These are phyloP conservation scores for Quercus berberidifolia DNA, from an alignment of 306 rosid genomes.

Conservation along the genomic window DNA sequence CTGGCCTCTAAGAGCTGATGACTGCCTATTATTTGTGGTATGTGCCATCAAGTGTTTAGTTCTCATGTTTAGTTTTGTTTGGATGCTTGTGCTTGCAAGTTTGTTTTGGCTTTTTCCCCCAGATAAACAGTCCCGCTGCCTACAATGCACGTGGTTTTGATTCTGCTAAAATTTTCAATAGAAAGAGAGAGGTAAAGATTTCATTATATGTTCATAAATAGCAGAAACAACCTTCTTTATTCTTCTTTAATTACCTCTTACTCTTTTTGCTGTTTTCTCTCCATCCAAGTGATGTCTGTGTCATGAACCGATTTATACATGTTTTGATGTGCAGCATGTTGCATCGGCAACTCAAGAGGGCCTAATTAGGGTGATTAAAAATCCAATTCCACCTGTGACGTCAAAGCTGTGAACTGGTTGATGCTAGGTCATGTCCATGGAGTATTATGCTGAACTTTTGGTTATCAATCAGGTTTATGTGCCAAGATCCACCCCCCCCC, in stretches of 20 bases:
- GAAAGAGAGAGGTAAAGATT: slow-evolving; percentile 74
- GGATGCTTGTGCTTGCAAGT: slow-evolving; percentile 19
- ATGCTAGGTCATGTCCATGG: not conserved
- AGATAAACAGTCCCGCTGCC: slow-evolving; percentile 57
- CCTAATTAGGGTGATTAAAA: slow-evolving; percentile 40
- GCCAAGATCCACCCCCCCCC: not conserved
- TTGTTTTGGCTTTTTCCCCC: not conserved
- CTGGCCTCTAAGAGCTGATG: slow-evolving; percentile 82
- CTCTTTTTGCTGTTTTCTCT: not conserved
- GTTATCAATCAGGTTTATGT: not conserved
- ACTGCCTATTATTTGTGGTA: slow-evolving; percentile 86
- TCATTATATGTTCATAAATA: not conserved
- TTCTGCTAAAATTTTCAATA: slow-evolving; percentile 75
- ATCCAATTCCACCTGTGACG: slow-evolving; percentile 23
- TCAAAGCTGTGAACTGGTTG: slow-evolving; percentile 55
- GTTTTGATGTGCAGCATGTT: slow-evolving; percentile 35
- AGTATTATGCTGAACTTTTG: not conserved
- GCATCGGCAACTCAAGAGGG: slow-evolving; percentile 81
- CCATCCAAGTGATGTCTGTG: not conserved
- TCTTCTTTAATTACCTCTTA: not conserved
- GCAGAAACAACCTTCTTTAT: not conserved
- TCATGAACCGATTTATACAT: slow-evolving; percentile 8
- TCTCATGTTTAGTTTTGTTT: not conserved
- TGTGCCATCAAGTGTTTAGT: slow-evolving; percentile 22
- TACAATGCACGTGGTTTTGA: slow-evolving; percentile 64